These are phyloP conservation scores for Stephania japonica DNA, from an alignment of 164 flowering plant species.

Conservation along the genomic window DNA sequence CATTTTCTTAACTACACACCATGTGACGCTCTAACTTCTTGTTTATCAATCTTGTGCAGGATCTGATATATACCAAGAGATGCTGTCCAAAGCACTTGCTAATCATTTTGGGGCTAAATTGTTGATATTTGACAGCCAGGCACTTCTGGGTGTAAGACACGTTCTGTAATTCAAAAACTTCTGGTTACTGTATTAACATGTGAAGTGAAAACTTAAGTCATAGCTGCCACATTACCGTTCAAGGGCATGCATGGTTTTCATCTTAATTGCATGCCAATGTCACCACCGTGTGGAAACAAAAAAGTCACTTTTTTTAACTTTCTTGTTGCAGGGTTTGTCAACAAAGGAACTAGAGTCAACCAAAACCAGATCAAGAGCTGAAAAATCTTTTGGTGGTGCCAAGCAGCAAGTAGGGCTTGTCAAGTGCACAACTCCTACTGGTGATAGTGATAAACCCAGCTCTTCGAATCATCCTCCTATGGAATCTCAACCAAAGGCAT, in stretches of 20 bases:
- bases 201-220: background rate
- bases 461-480: constrained; percentile 33
- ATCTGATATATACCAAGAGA: constrained; percentile 91
- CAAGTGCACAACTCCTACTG: constrained; percentile 30
- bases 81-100: constrained; percentile 85
- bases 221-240: background rate
- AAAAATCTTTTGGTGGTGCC: constrained; percentile 38
- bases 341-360: constrained; percentile 63
- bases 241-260: too few relatives aligned
- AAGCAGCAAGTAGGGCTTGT: constrained; percentile 38
- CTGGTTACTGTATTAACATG: background rate
- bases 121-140: constrained; percentile 75
- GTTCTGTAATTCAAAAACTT: background rate
- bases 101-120: constrained; percentile 73
- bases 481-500: constrained; percentile 49
- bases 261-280: background rate
- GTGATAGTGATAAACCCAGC: constrained; percentile 39
- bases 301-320: background rate
- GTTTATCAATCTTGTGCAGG: constrained; percentile 33
- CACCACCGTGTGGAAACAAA: background rate
- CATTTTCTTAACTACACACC: background rate
- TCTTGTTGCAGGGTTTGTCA: constrained; percentile 45
- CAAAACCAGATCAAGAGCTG: constrained; percentile 49
- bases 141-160: constrained; percentile 70
- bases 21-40: constrained; percentile 1